Percentiles rank a stretch among this genome's conserved stretches.
Evolutionary conservation across 1,284 basidiomycete species (phyloP).

Genomic region (Ceratobasidium sp.): DNA sequence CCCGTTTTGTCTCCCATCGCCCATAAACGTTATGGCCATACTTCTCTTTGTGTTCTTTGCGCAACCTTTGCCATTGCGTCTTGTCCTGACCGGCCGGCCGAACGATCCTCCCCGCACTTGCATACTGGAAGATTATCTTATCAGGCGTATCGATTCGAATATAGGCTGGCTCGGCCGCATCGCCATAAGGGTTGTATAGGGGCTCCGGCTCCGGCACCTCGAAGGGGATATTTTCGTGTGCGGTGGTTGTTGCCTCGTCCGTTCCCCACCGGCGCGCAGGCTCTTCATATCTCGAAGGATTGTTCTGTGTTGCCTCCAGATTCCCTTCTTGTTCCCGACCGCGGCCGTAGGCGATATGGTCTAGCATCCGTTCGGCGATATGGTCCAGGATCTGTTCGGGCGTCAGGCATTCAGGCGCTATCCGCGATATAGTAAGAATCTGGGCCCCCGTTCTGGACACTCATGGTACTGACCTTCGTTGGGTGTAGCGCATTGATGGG

Average conservation of each 20-base stretch:
- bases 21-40: not conserved
- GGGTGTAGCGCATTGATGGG: too few species aligned
- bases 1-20: constrained; percentile 6
- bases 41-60: not conserved
- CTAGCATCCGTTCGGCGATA: too few species aligned
- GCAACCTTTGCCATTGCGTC: not conserved
- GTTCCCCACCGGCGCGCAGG: not conserved
- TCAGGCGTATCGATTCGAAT: constrained; percentile 6
- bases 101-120: not conserved
- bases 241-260: not conserved
- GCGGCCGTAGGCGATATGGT: too few species aligned
- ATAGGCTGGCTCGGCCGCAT: constrained; percentile 3
- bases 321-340: too few species aligned
- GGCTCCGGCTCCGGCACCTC: not conserved
- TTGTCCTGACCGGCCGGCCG: constrained; percentile 1
- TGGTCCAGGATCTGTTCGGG: too few species aligned
- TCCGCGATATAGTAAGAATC: too few species aligned
- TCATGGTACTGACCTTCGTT: too few species aligned
- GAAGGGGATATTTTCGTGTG: not conserved
- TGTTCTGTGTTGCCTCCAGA: too few species aligned
- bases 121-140: not conserved
- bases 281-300: not conserved
- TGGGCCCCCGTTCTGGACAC: too few species aligned
- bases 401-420: too few species aligned
- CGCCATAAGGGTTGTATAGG: not conserved